phyloP scores from a whole-genome alignment of 177 flowering plant genomes.

The Vitis hybrid region DNA sequence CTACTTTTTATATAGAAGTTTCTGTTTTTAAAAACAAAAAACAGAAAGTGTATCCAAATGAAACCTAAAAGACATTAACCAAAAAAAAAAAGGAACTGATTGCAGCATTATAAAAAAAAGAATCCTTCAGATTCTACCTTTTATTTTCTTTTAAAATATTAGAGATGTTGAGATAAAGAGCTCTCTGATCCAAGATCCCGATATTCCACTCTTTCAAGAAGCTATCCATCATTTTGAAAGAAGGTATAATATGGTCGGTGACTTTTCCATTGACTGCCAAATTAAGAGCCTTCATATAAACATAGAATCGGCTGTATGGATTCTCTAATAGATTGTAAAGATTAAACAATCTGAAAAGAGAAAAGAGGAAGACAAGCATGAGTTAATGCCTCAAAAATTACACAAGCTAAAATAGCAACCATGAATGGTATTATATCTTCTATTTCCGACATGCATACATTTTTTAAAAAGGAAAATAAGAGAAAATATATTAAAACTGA shows the following conservation, averaged over 20 bases:
- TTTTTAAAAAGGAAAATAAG: no score
- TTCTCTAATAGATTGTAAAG: constrained; percentile 85
- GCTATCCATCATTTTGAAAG: constrained; percentile 80
- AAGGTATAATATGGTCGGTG: constrained; percentile 70
- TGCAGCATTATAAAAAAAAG: neutral
- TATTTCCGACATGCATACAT: no score
- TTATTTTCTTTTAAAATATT: constrained; percentile 76
- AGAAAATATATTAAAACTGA: no score
- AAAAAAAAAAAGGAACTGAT: neutral
- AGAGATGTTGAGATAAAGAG: constrained; percentile 70
- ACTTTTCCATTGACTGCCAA: constrained; percentile 80
- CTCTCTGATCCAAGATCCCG: constrained; percentile 68
- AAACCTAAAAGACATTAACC: neutral
- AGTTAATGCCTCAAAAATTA: constrained; percentile 10
- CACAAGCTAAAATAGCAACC: constrained; percentile 8
- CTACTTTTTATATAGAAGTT: no score
- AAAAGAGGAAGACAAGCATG: constrained; percentile 8
- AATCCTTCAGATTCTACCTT: constrained; percentile 40
- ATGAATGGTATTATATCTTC: neutral
- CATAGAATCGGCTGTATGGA: constrained; percentile 73
- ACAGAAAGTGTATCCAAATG: no score
- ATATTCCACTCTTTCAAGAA: constrained; percentile 93
- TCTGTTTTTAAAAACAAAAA: no score
- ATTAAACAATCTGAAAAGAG: constrained; percentile 75
- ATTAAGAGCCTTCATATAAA: constrained; percentile 79